phyloP scores from a whole-genome alignment of 805 yeast genomes.

The Saturnispora saitoi region DNA sequence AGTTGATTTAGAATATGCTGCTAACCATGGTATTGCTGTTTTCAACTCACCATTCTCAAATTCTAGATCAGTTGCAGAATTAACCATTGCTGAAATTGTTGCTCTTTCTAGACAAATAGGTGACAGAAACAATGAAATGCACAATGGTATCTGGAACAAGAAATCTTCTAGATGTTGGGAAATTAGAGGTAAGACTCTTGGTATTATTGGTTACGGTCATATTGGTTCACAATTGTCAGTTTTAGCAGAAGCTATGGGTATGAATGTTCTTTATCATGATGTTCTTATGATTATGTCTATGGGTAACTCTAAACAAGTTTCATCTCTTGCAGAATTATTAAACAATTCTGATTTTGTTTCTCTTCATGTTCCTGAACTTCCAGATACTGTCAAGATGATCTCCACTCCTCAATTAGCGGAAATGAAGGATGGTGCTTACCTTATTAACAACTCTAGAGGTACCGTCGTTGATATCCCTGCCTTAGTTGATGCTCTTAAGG shows the following conservation, averaged over 20 bases:
- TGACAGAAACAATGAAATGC: slow-evolving; percentile 92
- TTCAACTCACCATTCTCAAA: slow-evolving; percentile 91
- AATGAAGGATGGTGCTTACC: slow-evolving; percentile 93
- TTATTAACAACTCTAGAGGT: slow-evolving; percentile 95
- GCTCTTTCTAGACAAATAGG: slow-evolving; percentile 93
- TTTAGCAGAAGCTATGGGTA: slow-evolving; percentile 94
- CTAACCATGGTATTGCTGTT: slow-evolving; percentile 87
- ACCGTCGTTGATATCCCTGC: slow-evolving; percentile 96
- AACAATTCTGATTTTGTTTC: slow-evolving; percentile 79
- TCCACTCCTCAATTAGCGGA: slow-evolving; percentile 87
- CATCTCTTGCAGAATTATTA: slow-evolving; percentile 75
- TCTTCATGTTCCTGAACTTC: slow-evolving; percentile 88
- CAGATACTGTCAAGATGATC: slow-evolving; percentile 86
- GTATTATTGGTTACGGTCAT: slow-evolving; percentile 96
- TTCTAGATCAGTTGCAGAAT: slow-evolving; percentile 97
- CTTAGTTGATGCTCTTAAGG: slow-evolving; percentile 79
- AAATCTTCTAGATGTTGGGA: slow-evolving; percentile 96
- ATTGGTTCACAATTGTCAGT: slow-evolving; percentile 97
- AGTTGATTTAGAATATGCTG: slow-evolving; percentile 88
- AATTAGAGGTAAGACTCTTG: slow-evolving; percentile 96
- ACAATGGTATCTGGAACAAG: slow-evolving; percentile 96
- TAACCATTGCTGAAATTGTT: slow-evolving; percentile 91
- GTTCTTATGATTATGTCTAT: slow-evolving; percentile 87
- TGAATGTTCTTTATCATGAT: slow-evolving; percentile 93
- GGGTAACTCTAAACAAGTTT: slow-evolving; percentile 93